Evolutionary conservation across 345 rosid species (phyloP), one percentile per base, ranked within the genome.

Genomic region (Raphanus raphanistrum): DNA sequence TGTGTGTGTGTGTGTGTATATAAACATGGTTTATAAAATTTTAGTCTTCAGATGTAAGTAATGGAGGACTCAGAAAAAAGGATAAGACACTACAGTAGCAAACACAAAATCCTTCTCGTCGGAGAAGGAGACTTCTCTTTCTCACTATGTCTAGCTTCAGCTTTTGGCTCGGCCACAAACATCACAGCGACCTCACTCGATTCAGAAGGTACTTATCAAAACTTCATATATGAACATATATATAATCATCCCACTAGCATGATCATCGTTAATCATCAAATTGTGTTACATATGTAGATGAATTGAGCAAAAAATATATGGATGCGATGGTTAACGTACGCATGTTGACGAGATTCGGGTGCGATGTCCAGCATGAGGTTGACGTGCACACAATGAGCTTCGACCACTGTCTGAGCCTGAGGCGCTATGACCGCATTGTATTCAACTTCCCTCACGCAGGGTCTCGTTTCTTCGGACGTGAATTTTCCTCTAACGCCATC

Each of bases 81-180:
- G 86, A 63, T 65, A 38, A 74, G 52, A 21, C 86, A 86, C 68
- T 86, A 87, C 74, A 81, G 88, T 71, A 84, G 84, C 64, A 70
- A 72, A 68, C 90, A 86, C 8, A 58, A 82, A 76, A 86, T 87
- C 7, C 63, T 89, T 35, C 73, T 87, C 31, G 87, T 87, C 0
- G 90, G 92, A 60, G 93, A 87, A 76, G 93, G 87, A n/a, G 85
- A 89, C 79, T 85, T 87, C 76, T 89, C 91, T 9, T 86, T 87
- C 77, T 80, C 91, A 66, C 70, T 80, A 68, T 81, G 80, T 64
- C 76, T 86, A 66, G 91, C 93, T 67, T 76, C 70, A 60, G 79
- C 86, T 8, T 89, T 89, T 69, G 88, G 91, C 25, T 85, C 85
- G 16, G 88, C 93, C 12, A 27, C 28, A n/a, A 87, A 87, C 84